Conservation (phyloP, 495 filamentous ascomycete species). For the Annulohypoxylon stygium region DNA sequence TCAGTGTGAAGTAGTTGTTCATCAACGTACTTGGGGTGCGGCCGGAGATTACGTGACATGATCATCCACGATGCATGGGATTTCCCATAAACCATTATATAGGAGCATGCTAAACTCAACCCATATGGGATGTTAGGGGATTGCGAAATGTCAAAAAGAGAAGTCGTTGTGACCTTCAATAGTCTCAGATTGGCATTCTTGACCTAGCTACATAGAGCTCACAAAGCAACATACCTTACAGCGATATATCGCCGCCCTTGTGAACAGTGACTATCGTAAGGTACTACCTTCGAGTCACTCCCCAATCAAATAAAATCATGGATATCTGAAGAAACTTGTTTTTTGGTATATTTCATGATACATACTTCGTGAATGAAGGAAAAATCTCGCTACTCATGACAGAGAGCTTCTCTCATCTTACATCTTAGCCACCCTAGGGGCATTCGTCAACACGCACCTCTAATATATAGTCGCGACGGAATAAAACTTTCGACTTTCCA, state of each 20-base stretch:
- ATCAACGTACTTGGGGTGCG: not conserved
- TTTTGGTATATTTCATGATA: not conserved
- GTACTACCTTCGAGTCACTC: not conserved
- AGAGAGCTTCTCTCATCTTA: conserved; percentile 27
- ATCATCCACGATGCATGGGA: not conserved
- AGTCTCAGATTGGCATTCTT: not conserved
- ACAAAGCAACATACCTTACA: not conserved
- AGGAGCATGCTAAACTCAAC: not conserved
- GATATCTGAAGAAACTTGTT: not conserved
- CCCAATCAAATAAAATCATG: not conserved
- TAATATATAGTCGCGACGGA: conserved; percentile 24
- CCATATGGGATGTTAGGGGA: not conserved
- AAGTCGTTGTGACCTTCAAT: not conserved
- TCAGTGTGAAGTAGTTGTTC: not conserved
- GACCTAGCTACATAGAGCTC: not conserved
- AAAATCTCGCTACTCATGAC: not conserved
- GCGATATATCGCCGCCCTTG: not conserved
- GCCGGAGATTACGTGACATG: not conserved
- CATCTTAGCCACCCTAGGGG: conserved; percentile 46
- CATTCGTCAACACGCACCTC: conserved; percentile 46
- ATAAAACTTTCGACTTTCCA: conserved; percentile 1
- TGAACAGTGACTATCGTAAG: not conserved
- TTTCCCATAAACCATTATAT: not conserved
- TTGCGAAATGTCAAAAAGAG: not conserved
- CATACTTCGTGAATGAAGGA: not conserved